Base-by-base conservation (phyloP, 495 filamentous ascomycete species). In the Trichocladium uniseriatum region DNA sequence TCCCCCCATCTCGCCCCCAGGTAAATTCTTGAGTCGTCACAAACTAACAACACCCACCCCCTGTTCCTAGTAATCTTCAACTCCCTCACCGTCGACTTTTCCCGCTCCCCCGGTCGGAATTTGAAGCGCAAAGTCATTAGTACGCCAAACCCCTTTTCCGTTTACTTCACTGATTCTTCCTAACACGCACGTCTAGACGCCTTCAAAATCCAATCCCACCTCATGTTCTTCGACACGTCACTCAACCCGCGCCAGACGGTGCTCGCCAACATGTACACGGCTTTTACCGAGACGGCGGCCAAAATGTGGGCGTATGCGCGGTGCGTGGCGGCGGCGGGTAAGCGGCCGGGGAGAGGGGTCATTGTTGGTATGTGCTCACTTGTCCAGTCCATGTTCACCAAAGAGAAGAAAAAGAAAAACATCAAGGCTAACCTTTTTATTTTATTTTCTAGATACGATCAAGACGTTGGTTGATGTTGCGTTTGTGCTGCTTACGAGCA, bases 221-320 rank as follows among this genome's bases (percentile, higher is more conserved):
- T 82, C 27, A 94, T 95, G 84, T 90, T 91, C 63, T 82, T 92
- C 48, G 90, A 95, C 60, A 87, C 86, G 3, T 66, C 71, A 5
- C 83, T 90, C 68, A 97, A 96, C 61, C 79, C 80, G 6, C 56
- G 76, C 2, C 38, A 57, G 1, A 85, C 79, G 0, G 86, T 91
- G 4, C 67, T 94, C 4, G 63, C 64, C 6, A 95, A 91, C 56
- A 66, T 94, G 13, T 82, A 89, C 61, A 68, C 78, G 5, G 82
- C 78, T 32, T 89, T 95, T 50, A 48, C 75, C 27, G 87, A 89
- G 50, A 75, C 83, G 3, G 89, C 87, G 1, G 84, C 82, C 64
- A 94, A 90, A 63, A 85, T 86, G 73, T 90, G 87, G 69, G 79
- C 82, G 7, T 94, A 96, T 54, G 72, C 76, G 41, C 78, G 78